Percentiles rank a stretch among this genome's conserved stretches.
Conservation (phyloP, 768 basidiomycete species). For the Xerocomellus dryophilus region DNA sequence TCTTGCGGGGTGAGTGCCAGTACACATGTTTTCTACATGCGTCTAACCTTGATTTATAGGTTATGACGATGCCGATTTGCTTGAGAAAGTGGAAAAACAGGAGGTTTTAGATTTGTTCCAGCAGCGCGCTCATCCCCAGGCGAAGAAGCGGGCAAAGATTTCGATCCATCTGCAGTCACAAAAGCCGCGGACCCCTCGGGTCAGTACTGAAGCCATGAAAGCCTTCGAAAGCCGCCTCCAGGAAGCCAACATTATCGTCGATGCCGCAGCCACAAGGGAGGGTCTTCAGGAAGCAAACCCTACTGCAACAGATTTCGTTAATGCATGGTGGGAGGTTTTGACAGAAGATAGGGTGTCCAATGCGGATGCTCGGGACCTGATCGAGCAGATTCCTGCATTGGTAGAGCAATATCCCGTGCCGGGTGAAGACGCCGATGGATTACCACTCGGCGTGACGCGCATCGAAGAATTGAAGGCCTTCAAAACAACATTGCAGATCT, state of each 20-base stretch:
- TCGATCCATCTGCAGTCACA: slow-evolving; percentile 80
- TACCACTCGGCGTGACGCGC: slow-evolving; percentile 49
- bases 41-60: slow-evolving; percentile 41
- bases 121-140: slow-evolving; percentile 64
- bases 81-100: slow-evolving; percentile 65
- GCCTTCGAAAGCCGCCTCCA: slow-evolving; percentile 58
- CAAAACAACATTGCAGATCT: slow-evolving; percentile 53
- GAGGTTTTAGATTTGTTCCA: slow-evolving; percentile 74
- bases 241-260: slow-evolving; percentile 45
- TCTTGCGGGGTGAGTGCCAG: slow-evolving; percentile 66
- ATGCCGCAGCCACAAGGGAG: slow-evolving; percentile 50
- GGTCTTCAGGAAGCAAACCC: slow-evolving; percentile 56
- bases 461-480: slow-evolving; percentile 67
- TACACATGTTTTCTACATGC: neutral
- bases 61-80: slow-evolving; percentile 62
- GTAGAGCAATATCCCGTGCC: slow-evolving; percentile 54
- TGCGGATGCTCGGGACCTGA: slow-evolving; percentile 44
- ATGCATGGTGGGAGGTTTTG: slow-evolving; percentile 55
- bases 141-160: slow-evolving; percentile 70
- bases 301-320: slow-evolving; percentile 53
- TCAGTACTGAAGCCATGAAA: slow-evolving; percentile 61
- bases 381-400: slow-evolving; percentile 55
- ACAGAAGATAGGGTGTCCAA: slow-evolving; percentile 39
- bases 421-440: slow-evolving; percentile 47
- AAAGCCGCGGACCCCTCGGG: slow-evolving; percentile 53